phyloP scores from a whole-genome alignment of 2,329 filamentous ascomycete species.

The Dothistroma septosporum region DNA sequence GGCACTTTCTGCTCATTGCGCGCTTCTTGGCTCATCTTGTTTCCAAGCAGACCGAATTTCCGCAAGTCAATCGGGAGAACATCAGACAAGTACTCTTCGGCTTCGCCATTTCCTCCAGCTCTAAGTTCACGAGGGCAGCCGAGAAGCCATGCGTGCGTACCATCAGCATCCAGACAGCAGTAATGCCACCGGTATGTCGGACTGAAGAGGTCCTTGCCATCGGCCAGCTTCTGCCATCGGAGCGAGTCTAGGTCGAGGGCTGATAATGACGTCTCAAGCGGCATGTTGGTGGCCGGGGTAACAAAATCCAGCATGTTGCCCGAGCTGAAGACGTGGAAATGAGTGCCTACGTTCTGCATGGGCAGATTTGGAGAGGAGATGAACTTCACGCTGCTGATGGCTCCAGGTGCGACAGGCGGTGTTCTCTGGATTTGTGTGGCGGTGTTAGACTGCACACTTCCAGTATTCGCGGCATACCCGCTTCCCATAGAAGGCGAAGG shows the following conservation, averaged over 20 bases:
- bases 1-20: slow-evolving; percentile 42
- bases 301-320: slow-evolving; percentile 91
- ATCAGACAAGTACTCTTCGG: slow-evolving; percentile 90
- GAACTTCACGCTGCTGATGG: slow-evolving; percentile 87
- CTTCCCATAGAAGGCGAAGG: slow-evolving; percentile 36
- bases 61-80: slow-evolving; percentile 91
- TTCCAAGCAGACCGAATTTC: slow-evolving; percentile 84
- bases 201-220: slow-evolving; percentile 90
- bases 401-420: slow-evolving; percentile 66
- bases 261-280: slow-evolving; percentile 84
- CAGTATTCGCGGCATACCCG: slow-evolving; percentile 69
- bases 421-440: slow-evolving; percentile 42
- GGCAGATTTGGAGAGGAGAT: slow-evolving; percentile 81
- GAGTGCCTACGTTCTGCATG: slow-evolving; percentile 81
- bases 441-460: slow-evolving; percentile 55
- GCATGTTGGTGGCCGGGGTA: slow-evolving; percentile 82
- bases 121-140: slow-evolving; percentile 78
- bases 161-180: slow-evolving; percentile 90
- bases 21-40: slow-evolving; percentile 51
- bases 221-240: slow-evolving; percentile 91
- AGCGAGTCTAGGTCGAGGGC: slow-evolving; percentile 81
- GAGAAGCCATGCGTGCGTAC: slow-evolving; percentile 94
- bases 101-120: slow-evolving; percentile 63
- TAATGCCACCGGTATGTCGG: slow-evolving; percentile 96
- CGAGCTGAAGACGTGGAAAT: slow-evolving; percentile 93